Percentiles rank a stretch among this genome's conserved stretches.
Evolutionary conservation across 1,284 basidiomycete species (phyloP).

Genomic region (Butyriboletus appendiculatus): DNA sequence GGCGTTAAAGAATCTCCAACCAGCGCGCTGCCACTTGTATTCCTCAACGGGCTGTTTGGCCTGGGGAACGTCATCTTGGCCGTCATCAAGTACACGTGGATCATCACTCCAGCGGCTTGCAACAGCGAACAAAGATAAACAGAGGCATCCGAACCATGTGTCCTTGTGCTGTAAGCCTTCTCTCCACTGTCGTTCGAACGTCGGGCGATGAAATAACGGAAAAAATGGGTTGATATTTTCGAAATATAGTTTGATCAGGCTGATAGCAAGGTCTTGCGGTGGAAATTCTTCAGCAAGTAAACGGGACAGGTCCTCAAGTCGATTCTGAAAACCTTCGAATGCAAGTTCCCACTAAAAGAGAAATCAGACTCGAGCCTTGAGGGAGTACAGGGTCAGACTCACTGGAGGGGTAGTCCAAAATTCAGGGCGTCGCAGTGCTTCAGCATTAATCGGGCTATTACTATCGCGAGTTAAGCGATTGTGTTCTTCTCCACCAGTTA

Average conservation of each 20-base stretch:
- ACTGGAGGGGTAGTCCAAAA: constrained; percentile 41
- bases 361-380: constrained; percentile 5
- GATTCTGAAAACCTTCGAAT: constrained; percentile 49
- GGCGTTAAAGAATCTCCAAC: constrained; percentile 67
- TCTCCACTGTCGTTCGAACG: constrained; percentile 63
- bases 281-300: constrained; percentile 53
- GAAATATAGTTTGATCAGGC: constrained; percentile 71
- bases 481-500: constrained; percentile 21
- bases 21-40: constrained; percentile 54
- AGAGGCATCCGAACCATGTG: constrained; percentile 59
- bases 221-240: constrained; percentile 53
- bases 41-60: constrained; percentile 25
- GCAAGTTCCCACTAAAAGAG: constrained; percentile 56
- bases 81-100: constrained; percentile 54
- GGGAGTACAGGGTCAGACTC: constrained; percentile 14
- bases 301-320: constrained; percentile 38
- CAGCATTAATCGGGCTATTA: constrained; percentile 23
- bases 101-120: constrained; percentile 72
- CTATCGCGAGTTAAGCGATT: constrained; percentile 19
- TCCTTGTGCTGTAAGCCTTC: constrained; percentile 53
- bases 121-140: constrained; percentile 67
- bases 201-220: constrained; percentile 68
- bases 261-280: constrained; percentile 52
- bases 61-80: constrained; percentile 22
- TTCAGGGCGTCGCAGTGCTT: constrained; percentile 31